Base-by-base conservation (phyloP, 306 rosid genomes). In the Quercus berberidifolia region DNA sequence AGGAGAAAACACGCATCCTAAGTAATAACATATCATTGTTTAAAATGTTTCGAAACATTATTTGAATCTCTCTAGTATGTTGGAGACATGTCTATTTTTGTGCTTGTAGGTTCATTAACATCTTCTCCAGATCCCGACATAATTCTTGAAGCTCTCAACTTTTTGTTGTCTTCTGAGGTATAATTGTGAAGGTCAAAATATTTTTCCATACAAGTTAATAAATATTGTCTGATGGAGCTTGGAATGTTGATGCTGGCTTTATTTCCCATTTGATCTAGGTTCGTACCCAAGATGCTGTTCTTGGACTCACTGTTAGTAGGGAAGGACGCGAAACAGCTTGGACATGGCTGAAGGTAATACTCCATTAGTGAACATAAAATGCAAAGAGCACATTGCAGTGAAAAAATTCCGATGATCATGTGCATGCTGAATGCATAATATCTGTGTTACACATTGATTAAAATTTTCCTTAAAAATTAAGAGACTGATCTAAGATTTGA, bases 301-400 rank as follows among this genome's bases (percentile, higher is more conserved):
- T 77, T 71, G 98, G 98, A 74, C 88, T 92, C 6, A 76, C 82
- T 79, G 90, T 89, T 79, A 62, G 85, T 73, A 55, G 56, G 62
- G 82, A 91, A 75, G 98, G 97, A 76, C 92, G 97, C 70, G 97
- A 94, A 55, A 81, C 89, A 64, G 94, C 97, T 76, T 92, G 98
- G 98, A 55, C 82, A 12, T 92, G 97, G 97, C 78, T 94, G 76
- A 87, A 91, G 98, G 98, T 86, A 84, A 67, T 83, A 52, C 78
- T 73, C 77, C 67, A 76, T 23, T 77, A 74, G 49, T 43, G 46
- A 30, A 21, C 70, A 35, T 63, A 5, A 62, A 78, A 70, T 65
- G 80, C 56, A 63, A 38, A 46, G 58, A 72, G 56, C 46, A 26
- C 26, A 21, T 78, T 33, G 23, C 31, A 18, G 63, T 46, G 55